Evolutionary conservation across 2,329 filamentous ascomycete species (phyloP).

Genomic region (Microascus cirrosus): DNA sequence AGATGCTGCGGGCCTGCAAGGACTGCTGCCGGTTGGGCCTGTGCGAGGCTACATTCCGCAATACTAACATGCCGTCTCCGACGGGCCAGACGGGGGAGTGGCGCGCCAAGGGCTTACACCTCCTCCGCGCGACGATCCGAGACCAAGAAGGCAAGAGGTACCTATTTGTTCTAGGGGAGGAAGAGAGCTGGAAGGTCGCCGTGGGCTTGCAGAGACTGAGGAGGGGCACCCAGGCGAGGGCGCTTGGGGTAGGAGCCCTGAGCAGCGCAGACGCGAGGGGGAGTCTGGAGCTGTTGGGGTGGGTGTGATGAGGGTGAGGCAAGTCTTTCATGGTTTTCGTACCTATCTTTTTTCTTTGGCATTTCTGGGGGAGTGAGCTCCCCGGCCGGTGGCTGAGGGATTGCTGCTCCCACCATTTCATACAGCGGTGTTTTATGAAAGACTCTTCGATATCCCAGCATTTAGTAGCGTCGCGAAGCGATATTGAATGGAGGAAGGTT

Average conservation of each 20-base stretch:
- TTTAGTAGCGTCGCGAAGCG: neutral
- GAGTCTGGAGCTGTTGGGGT: conserved; percentile 48
- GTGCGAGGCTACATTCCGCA: conserved; percentile 29
- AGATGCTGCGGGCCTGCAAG: conserved; percentile 54
- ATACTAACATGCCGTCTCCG: conserved; percentile 27
- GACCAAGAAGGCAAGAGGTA: conserved; percentile 58
- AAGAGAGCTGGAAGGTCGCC: conserved; percentile 58
- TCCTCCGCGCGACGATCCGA: conserved; percentile 51
- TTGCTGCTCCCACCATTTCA: neutral
- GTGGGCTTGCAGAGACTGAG: conserved; percentile 49
- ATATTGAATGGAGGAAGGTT: neutral
- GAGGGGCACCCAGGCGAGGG: conserved; percentile 47
- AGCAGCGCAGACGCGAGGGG: conserved; percentile 39
- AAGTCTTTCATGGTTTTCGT: no score
- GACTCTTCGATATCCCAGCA: neutral
- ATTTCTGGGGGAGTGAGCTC: neutral
- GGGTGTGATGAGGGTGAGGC: conserved; percentile 16
- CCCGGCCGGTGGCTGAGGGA: neutral
- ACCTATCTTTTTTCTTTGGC: neutral
- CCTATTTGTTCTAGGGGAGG: conserved; percentile 52
- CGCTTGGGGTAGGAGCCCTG: conserved; percentile 48
- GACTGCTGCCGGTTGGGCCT: conserved; percentile 47
- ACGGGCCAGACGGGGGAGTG: conserved; percentile 39
- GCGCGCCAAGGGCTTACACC: conserved; percentile 44
- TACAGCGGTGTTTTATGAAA: neutral